phyloP scores from a whole-genome alignment of 2,329 filamentous ascomycete species.

The Sarocladium strictum region DNA sequence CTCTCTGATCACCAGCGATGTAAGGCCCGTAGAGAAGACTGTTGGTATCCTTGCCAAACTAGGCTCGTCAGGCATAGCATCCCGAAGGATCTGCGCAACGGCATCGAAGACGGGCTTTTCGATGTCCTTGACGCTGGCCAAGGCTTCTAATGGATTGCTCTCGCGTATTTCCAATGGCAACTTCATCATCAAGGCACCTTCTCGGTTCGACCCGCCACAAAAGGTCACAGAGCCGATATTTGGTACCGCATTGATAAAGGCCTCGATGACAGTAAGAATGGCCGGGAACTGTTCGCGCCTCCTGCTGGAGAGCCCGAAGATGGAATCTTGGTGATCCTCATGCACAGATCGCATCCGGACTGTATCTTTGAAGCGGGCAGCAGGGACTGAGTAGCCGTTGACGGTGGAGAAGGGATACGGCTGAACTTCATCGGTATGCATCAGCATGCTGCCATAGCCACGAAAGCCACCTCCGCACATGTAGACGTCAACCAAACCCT shows the following conservation, averaged over 20 bases:
- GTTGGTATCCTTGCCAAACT: conserved; percentile 29
- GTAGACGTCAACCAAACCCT: conserved; percentile 60
- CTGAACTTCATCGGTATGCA: conserved; percentile 65
- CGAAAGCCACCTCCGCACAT: conserved; percentile 87
- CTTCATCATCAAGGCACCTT: conserved; percentile 72
- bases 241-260: conserved; percentile 64
- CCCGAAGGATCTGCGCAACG: conserved; percentile 30
- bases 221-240: conserved; percentile 70
- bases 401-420: conserved; percentile 82
- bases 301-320: conserved; percentile 75
- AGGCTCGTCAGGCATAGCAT: conserved; percentile 35
- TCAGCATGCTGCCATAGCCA: conserved; percentile 84
- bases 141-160: conserved; percentile 54
- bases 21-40: conserved; percentile 36
- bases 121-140: conserved; percentile 18
- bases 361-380: conserved; percentile 52
- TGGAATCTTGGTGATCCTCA: conserved; percentile 44
- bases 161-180: conserved; percentile 54
- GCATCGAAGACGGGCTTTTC: conserved; percentile 28
- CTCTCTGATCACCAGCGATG: conserved; percentile 38
- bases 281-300: conserved; percentile 78
- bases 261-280: conserved; percentile 73
- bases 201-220: conserved; percentile 80
- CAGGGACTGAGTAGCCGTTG: conserved; percentile 67
- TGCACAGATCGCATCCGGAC: conserved; percentile 46